phyloP scores from a whole-genome alignment of 2,329 filamentous ascomycete species.

The Sclerotiophoma versabilis region DNA sequence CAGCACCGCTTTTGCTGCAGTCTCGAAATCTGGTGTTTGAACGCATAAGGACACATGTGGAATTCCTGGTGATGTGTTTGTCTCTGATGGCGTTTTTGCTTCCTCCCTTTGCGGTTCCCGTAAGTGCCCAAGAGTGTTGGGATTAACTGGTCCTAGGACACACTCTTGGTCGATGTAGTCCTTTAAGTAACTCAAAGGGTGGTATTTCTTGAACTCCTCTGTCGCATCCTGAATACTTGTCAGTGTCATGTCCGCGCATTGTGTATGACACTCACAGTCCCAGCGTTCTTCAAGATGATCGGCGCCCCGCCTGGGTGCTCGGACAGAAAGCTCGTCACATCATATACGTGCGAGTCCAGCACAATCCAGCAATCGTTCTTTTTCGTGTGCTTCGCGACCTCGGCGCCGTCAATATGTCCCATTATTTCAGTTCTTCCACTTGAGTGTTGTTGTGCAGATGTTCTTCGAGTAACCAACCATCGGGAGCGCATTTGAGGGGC shows the following conservation, averaged over 20 bases:
- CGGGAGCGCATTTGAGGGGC: conserved; percentile 32
- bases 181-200: conserved; percentile 40
- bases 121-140: conserved; percentile 41
- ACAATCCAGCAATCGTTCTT: conserved; percentile 67
- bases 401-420: conserved; percentile 40
- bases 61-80: conserved; percentile 30
- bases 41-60: conserved; percentile 43
- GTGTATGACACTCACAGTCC: conserved; percentile 47
- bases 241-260: conserved; percentile 1
- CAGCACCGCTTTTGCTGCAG: conserved; percentile 40
- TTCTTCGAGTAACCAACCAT: conserved; percentile 24
- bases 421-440: conserved; percentile 16
- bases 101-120: conserved; percentile 31
- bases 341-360: conserved; percentile 71
- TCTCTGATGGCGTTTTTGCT: conserved; percentile 25
- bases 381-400: conserved; percentile 43
- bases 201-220: conserved; percentile 46
- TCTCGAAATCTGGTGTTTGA: conserved; percentile 43
- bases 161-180: conserved; percentile 39
- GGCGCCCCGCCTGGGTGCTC: conserved; percentile 68
- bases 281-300: conserved; percentile 50
- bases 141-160: conserved; percentile 39
- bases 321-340: conserved; percentile 69
- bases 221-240: conserved; percentile 39
- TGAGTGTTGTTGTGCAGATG: conserved; percentile 3